These are phyloP conservation scores for Leucaena leucocephala DNA, from an alignment of 306 rosid species.

Conservation along the genomic window DNA sequence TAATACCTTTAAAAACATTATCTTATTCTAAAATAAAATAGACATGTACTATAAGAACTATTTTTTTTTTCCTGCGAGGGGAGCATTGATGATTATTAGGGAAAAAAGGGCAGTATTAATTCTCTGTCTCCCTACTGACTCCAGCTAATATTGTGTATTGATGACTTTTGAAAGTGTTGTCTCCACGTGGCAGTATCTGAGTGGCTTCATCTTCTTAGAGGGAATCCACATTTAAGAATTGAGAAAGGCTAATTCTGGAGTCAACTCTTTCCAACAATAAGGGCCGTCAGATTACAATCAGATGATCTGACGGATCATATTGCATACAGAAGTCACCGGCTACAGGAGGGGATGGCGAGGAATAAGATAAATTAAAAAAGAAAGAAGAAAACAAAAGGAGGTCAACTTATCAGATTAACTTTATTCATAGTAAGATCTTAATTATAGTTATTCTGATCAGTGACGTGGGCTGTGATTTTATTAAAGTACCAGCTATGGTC, in stretches of 20 bases:
- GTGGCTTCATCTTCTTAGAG: constrained; percentile 6
- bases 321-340: constrained; percentile 1
- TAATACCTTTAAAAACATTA: no score
- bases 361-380: not conserved
- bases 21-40: no score
- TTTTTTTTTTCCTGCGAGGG: no score
- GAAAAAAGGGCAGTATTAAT: no score
- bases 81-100: no score
- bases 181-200: constrained; percentile 36
- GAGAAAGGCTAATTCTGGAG: not conserved
- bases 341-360: constrained; percentile 3
- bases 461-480: not conserved
- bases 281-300: constrained; percentile 21
- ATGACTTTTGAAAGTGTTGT: not conserved
- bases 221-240: not conserved
- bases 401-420: constrained; percentile 43
- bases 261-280: constrained; percentile 35
- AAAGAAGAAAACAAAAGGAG: not conserved
- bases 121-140: not conserved
- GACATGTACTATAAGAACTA: no score
- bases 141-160: not conserved
- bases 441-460: not conserved
- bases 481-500: not conserved
- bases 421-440: not conserved
- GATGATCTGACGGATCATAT: not conserved